A percentile compares a stretch with the other conserved stretches of the same genome.
Conservation (phyloP, 805 yeast species). For the Saturnispora gosingensis region DNA sequence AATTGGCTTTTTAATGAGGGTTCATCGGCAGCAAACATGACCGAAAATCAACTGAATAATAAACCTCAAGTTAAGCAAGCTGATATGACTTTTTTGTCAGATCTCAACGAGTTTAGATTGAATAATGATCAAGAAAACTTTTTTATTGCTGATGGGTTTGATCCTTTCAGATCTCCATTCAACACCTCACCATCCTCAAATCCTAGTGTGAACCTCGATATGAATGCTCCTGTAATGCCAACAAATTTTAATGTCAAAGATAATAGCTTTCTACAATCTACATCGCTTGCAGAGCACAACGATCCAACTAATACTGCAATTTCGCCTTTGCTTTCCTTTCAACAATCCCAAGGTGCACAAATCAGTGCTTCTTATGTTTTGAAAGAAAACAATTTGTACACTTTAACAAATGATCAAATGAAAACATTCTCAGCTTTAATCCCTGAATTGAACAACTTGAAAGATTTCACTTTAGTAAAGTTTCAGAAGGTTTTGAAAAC, state of each 20-base stretch:
- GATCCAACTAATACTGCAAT: background rate
- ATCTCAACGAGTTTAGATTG: conserved; percentile 19
- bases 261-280: background rate
- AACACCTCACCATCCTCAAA: conserved; percentile 14
- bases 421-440: conserved; percentile 19
- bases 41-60: conserved; percentile 9
- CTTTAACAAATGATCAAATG: conserved; percentile 16
- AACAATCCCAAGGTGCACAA: conserved; percentile 13
- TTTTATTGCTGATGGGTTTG: conserved; percentile 25
- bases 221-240: background rate
- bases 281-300: background rate
- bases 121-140: conserved; percentile 23
- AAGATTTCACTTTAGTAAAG: conserved; percentile 24
- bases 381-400: conserved; percentile 7
- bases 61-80: background rate
- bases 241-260: background rate
- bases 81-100: conserved; percentile 12
- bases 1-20: conserved; percentile 22
- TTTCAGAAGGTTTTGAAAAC: conserved; percentile 25
- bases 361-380: conserved; percentile 1
- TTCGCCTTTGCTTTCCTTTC: conserved; percentile 9
- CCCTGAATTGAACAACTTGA: conserved; percentile 20
- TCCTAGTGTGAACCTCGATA: background rate
- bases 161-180: conserved; percentile 15
- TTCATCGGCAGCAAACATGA: background rate